Percentiles rank a stretch among this genome's conserved stretches.
Conservation (phyloP, 768 basidiomycete species). For the Phanerodontia chrysosporium region DNA sequence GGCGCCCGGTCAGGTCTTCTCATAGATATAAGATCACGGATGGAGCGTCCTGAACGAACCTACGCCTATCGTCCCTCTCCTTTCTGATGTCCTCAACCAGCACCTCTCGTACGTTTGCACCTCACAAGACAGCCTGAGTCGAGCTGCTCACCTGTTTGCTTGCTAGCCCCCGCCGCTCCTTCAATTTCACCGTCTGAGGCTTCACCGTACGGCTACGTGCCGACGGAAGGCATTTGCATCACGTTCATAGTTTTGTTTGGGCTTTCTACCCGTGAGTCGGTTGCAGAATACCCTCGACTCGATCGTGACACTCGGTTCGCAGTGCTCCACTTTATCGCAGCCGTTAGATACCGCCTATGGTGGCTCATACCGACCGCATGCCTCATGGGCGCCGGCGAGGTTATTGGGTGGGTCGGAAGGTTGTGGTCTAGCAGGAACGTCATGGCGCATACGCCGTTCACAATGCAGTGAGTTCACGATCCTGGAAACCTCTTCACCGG, state of each 20-base stretch:
- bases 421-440: conserved; percentile 43
- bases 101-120: background rate
- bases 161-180: background rate
- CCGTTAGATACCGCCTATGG: conserved; percentile 41
- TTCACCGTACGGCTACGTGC: conserved; percentile 38
- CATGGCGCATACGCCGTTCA: conserved; percentile 27
- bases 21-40: background rate
- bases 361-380: conserved; percentile 49
- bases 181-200: conserved; percentile 4
- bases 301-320: background rate
- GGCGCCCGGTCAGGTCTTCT: background rate
- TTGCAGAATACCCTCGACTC: background rate
- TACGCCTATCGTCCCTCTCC: background rate
- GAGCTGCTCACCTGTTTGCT: too few species aligned
- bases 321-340: conserved; percentile 47
- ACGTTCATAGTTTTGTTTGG: conserved; percentile 38
- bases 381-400: conserved; percentile 45
- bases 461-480: conserved; percentile 37
- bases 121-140: background rate
- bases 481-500: background rate
- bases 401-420: conserved; percentile 52
- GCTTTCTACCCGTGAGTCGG: conserved; percentile 34
- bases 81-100: background rate
- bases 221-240: conserved; percentile 34
- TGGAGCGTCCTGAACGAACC: background rate